A percentile compares a stretch with the other conserved stretches of the same genome.
phyloP scores from a whole-genome alignment of 441 rosid genomes.

The Croton setiger region DNA sequence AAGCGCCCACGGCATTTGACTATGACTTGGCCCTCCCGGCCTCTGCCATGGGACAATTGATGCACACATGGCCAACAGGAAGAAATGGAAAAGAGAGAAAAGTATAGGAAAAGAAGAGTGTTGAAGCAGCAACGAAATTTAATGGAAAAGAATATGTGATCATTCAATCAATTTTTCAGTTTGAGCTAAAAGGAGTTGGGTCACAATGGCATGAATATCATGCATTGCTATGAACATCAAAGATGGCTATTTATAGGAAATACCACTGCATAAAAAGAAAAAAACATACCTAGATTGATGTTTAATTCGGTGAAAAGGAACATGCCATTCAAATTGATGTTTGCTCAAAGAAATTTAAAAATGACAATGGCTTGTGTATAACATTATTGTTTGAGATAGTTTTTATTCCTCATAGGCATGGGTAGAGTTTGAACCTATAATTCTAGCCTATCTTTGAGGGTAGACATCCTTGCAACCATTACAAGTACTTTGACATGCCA shows the following conservation, averaged over 20 bases:
- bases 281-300: neutral
- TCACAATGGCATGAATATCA: neutral
- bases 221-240: neutral
- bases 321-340: neutral
- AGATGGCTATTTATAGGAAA: neutral
- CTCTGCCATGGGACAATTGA: no score
- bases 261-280: neutral
- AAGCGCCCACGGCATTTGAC: no score
- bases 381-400: no score
- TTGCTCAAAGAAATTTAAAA: neutral
- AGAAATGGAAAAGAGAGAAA: neutral
- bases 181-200: neutral
- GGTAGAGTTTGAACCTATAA: no score
- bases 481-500: no score
- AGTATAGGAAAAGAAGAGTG: neutral
- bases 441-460: no score
- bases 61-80: no score
- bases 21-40: no score
- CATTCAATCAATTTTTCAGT: neutral
- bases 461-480: no score
- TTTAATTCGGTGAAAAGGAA: neutral
- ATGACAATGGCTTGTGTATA: neutral
- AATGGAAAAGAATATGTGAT: neutral
- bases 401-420: no score
- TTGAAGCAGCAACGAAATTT: neutral